These are phyloP conservation scores for Tardiomyces digboiensis DNA, from an alignment of 1,139 yeast genomes.

Conservation along the genomic window DNA sequence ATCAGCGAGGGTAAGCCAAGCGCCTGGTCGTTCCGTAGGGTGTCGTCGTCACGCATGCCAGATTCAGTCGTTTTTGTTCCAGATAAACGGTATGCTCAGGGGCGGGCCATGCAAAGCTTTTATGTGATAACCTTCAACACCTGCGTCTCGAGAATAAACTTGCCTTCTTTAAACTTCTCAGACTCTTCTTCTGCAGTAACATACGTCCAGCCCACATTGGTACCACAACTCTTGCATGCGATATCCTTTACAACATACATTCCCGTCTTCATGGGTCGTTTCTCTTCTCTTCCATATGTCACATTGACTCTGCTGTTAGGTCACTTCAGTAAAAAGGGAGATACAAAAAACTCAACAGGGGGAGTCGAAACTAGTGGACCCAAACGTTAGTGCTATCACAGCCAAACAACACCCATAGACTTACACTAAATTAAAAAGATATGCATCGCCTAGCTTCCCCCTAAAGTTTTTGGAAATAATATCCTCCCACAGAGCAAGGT, in stretches of 20 bases:
- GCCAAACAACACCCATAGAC: no score
- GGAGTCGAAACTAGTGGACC: no score
- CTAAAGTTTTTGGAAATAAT: conserved; percentile 25
- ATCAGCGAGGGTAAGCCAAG: no score
- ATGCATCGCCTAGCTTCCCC: conserved; percentile 12
- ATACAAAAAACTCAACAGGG: no score
- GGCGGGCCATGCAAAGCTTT: not conserved
- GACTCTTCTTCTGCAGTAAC: conserved; percentile 43
- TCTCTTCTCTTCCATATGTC: conserved; percentile 22
- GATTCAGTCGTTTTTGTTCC: no score
- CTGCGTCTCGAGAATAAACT: conserved; percentile 56
- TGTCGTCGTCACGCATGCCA: no score
- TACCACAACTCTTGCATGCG: conserved; percentile 55
- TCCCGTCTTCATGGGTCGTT: conserved; percentile 60
- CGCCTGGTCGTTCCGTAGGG: no score
- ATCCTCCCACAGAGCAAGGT: conserved; percentile 27
- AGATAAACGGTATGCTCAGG: no score
- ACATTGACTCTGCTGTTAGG: conserved; percentile 24
- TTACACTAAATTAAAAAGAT: conserved; percentile 5
- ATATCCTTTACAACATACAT: conserved; percentile 54
- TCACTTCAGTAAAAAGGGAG: no score
- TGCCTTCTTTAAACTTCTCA: conserved; percentile 71
- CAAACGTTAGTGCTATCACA: no score
- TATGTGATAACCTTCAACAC: conserved; percentile 8
- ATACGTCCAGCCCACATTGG: conserved; percentile 71